Evolutionary conservation across 106 monocot genomes (phyloP).

Genomic region (Chionographis japonica): DNA sequence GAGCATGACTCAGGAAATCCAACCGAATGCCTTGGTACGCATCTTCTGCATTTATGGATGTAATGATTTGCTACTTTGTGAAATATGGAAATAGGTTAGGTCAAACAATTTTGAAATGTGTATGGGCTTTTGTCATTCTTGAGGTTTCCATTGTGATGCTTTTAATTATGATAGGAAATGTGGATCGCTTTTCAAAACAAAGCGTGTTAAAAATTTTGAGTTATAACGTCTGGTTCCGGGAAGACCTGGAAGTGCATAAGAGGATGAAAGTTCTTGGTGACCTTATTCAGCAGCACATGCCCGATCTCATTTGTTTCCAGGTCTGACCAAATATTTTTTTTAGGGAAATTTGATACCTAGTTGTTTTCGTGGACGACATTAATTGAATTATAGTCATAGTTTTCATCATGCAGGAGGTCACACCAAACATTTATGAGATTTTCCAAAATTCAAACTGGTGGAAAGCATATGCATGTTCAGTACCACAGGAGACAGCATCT

Average conservation of each 20-base stretch:
- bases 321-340: constrained; percentile 10
- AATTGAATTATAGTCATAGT: not conserved
- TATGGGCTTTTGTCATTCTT: too few relatives aligned
- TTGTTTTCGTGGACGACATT: not conserved
- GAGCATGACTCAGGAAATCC: too few relatives aligned
- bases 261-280: constrained; percentile 85
- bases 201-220: constrained; percentile 51
- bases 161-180: constrained; percentile 11
- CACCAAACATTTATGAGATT: constrained; percentile 71
- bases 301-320: constrained; percentile 91
- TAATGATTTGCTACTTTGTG: too few relatives aligned
- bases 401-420: constrained; percentile 65
- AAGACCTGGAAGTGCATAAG: constrained; percentile 69
- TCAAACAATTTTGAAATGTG: too few relatives aligned
- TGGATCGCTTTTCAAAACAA: not conserved
- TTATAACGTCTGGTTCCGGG: constrained; percentile 96
- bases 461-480: constrained; percentile 70
- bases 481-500: constrained; percentile 29
- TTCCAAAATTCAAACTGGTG: constrained; percentile 74
- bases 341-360: not conserved
- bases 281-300: constrained; percentile 58
- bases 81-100: too few relatives aligned
- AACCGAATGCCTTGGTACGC: too few relatives aligned
- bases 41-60: too few relatives aligned
- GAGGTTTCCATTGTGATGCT: too few relatives aligned